These are phyloP conservation scores for Cornus kousa DNA, from an alignment of 148 eudicot species.

Conservation along the genomic window DNA sequence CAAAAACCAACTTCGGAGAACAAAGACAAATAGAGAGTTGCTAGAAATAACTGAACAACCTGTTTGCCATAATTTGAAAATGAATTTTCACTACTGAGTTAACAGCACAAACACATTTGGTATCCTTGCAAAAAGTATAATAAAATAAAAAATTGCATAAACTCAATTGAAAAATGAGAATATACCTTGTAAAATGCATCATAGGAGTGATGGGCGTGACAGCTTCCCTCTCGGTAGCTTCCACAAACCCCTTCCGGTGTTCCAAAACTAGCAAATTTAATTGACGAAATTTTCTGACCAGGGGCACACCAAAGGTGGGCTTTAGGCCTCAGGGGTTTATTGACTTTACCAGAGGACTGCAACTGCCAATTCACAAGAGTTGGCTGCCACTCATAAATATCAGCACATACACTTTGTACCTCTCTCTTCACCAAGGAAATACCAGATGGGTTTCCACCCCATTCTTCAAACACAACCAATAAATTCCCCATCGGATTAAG, in stretches of 20 bases:
- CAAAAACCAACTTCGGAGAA: background rate
- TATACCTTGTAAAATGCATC: conserved; percentile 69
- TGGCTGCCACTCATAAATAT: conserved; percentile 81
- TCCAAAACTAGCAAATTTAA: conserved; percentile 90
- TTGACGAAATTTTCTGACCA: conserved; percentile 69
- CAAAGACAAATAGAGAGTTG: background rate
- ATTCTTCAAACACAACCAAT: conserved; percentile 78
- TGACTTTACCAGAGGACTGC: conserved; percentile 60
- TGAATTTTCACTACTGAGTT: background rate
- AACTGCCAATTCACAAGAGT: conserved; percentile 55
- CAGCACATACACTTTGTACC: conserved; percentile 62
- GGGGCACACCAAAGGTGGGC: conserved; percentile 73
- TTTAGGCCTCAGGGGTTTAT: conserved; percentile 64
- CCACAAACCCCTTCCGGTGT: conserved; percentile 79
- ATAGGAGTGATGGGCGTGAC: conserved; percentile 74
- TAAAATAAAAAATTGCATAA: no score
- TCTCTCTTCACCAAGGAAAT: conserved; percentile 75
- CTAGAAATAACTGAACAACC: background rate
- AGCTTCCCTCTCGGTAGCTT: conserved; percentile 61
- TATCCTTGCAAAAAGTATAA: no score
- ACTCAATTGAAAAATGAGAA: background rate
- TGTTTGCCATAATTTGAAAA: no score
- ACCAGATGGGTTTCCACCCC: conserved; percentile 68
- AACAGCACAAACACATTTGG: background rate
- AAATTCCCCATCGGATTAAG: conserved; percentile 65